Conservation (phyloP, 2,329 filamentous ascomycete genomes). For the Coleophoma cylindrospora region DNA sequence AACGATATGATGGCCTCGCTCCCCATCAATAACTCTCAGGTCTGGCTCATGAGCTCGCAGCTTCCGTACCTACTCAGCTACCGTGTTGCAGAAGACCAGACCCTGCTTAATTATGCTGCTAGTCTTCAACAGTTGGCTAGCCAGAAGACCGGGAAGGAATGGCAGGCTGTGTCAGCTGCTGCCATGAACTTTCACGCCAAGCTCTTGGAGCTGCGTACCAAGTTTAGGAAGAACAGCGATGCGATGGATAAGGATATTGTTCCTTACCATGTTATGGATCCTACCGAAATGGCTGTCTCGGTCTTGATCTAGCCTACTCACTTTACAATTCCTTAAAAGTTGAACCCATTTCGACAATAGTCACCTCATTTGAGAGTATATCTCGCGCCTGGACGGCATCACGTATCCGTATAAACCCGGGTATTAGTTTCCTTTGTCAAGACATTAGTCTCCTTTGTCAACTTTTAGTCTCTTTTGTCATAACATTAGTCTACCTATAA, state of each 20-base stretch:
- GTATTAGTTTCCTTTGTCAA: too few relatives aligned
- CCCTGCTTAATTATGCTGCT: slow-evolving; percentile 15
- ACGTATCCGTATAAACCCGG: too few relatives aligned
- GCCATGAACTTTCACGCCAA: neutral
- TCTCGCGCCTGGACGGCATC: too few relatives aligned
- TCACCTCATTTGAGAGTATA: too few relatives aligned
- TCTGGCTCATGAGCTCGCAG: slow-evolving; percentile 41
- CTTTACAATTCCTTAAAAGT: too few relatives aligned
- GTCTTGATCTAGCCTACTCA: neutral
- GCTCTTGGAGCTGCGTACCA: neutral
- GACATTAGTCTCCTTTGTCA: too few relatives aligned
- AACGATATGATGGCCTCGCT: slow-evolving; percentile 32
- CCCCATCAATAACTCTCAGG: slow-evolving; percentile 33
- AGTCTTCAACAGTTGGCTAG: neutral
- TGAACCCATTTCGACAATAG: too few relatives aligned
- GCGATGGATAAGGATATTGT: neutral
- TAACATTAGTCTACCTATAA: too few relatives aligned
- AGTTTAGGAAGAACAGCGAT: neutral
- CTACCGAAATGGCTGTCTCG: neutral
- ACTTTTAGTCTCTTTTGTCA: too few relatives aligned
- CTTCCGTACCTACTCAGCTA: slow-evolving; percentile 41
- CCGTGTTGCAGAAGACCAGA: slow-evolving; percentile 34
- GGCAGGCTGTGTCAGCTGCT: neutral
- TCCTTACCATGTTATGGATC: neutral
- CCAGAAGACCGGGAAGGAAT: neutral